These are phyloP conservation scores for Phytophthora macrochlamydospora DNA, from an alignment of 352 stramenopile genomes.

Conservation along the genomic window DNA sequence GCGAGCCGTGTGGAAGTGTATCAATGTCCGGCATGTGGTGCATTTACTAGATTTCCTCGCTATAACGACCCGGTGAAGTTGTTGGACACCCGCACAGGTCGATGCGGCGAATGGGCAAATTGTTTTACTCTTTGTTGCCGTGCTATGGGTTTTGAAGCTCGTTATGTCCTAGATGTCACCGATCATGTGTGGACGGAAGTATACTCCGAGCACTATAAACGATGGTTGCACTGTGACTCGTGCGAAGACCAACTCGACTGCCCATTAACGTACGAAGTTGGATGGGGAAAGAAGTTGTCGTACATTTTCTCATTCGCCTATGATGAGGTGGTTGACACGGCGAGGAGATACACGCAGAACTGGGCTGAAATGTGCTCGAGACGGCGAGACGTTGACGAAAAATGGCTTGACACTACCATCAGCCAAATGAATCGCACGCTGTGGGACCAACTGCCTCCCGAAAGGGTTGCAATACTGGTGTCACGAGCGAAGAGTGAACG, in stretches of 20 bases:
- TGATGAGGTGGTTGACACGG: slow-evolving; percentile 93
- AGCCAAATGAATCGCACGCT: slow-evolving; percentile 54
- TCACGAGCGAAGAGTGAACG: slow-evolving; percentile 44
- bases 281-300: slow-evolving; percentile 94
- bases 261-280: slow-evolving; percentile 94
- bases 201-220: slow-evolving; percentile 72
- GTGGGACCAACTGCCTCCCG: slow-evolving; percentile 26
- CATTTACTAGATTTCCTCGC: slow-evolving; percentile 84
- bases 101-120: slow-evolving; percentile 95
- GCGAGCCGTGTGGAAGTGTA: slow-evolving; percentile 90
- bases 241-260: slow-evolving; percentile 94
- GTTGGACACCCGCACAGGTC: slow-evolving; percentile 76
- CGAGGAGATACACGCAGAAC: slow-evolving; percentile 75
- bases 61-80: slow-evolving; percentile 92
- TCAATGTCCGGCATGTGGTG: slow-evolving; percentile 58
- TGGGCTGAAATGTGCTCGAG: slow-evolving; percentile 68
- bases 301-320: slow-evolving; percentile 91
- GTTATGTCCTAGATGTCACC: slow-evolving; percentile 94
- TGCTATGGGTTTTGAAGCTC: slow-evolving; percentile 90
- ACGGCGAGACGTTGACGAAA: slow-evolving; percentile 70
- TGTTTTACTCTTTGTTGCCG: slow-evolving; percentile 92
- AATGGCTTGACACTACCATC: slow-evolving; percentile 63
- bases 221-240: slow-evolving; percentile 94
- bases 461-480: slow-evolving; percentile 43
- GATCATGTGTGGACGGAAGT: slow-evolving; percentile 97